phyloP scores from a whole-genome alignment of 371 early-diverging fungal species.

The Mucor racemosus region DNA sequence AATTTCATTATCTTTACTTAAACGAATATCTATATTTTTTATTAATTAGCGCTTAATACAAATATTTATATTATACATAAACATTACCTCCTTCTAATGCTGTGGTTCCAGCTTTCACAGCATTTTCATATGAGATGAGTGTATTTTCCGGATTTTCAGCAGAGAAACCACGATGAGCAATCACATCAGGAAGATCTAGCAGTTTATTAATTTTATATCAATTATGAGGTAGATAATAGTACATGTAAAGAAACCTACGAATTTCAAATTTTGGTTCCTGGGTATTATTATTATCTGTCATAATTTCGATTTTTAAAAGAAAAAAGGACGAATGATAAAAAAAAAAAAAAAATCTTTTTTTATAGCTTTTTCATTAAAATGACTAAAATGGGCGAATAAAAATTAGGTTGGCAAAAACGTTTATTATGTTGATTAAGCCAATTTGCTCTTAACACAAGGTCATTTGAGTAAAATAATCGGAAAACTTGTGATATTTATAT shows the following conservation, averaged over 20 bases:
- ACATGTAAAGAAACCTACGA: not conserved
- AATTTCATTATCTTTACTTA: conserved; percentile 65
- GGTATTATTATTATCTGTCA: conserved; percentile 2
- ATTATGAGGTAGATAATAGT: not conserved
- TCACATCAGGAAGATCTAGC: conserved; percentile 40
- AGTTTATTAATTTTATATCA: not conserved
- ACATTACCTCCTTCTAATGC: conserved; percentile 65
- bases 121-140: conserved; percentile 58
- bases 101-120: conserved; percentile 59
- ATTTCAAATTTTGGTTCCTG: conserved; percentile 1
- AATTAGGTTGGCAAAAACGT: not conserved
- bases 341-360: not conserved
- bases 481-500: not conserved
- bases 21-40: conserved; percentile 53
- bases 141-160: conserved; percentile 72
- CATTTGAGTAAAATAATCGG: not conserved
- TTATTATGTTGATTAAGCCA: not conserved
- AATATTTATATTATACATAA: not conserved
- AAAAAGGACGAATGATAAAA: not conserved
- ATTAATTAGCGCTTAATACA: not conserved
- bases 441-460: not conserved
- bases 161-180: conserved; percentile 62
- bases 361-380: not conserved
- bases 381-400: not conserved
- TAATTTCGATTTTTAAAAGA: not conserved